phyloP scores from a whole-genome alignment of 1,284 basidiomycete genomes.

The Microbotryum violaceum region DNA sequence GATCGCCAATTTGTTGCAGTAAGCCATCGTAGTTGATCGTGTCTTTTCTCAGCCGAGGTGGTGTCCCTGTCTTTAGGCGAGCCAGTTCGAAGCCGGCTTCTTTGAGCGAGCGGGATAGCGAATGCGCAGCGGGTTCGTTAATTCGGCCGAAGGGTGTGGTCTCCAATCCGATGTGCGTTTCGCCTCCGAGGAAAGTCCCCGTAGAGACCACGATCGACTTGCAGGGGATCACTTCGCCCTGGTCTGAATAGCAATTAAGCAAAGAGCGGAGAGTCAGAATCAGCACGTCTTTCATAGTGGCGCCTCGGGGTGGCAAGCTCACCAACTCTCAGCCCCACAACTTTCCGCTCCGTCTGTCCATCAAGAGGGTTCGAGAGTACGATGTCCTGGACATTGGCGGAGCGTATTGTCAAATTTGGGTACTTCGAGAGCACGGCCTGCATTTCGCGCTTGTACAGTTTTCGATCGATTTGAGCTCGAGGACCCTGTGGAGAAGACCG shows the following conservation, averaged over 20 bases:
- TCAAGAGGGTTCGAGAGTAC: slow-evolving; percentile 48
- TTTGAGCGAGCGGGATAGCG: slow-evolving; percentile 65
- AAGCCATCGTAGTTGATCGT: slow-evolving; percentile 63
- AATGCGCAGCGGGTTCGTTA: slow-evolving; percentile 45
- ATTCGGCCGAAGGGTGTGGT: slow-evolving; percentile 75
- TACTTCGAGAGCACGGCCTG: slow-evolving; percentile 59
- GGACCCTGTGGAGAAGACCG: slow-evolving; percentile 54
- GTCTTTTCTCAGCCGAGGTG: slow-evolving; percentile 62
- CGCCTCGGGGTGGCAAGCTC: slow-evolving; percentile 22
- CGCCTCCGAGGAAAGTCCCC: slow-evolving; percentile 79
- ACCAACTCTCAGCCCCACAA: slow-evolving; percentile 65
- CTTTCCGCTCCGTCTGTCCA: slow-evolving; percentile 42
- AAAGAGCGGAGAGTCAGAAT: background rate
- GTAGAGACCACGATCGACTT: slow-evolving; percentile 78
- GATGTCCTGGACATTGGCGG: slow-evolving; percentile 72
- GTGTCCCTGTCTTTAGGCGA: slow-evolving; percentile 81
- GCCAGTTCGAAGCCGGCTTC: slow-evolving; percentile 70
- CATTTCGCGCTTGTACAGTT: slow-evolving; percentile 72
- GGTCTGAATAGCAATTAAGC: slow-evolving; percentile 46
- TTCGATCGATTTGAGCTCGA: slow-evolving; percentile 76
- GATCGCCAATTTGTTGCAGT: slow-evolving; percentile 38
- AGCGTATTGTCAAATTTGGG: slow-evolving; percentile 59
- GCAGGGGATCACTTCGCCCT: slow-evolving; percentile 66
- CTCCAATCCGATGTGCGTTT: slow-evolving; percentile 77
- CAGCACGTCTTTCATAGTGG: background rate